Conservation (phyloP, 2,329 filamentous ascomycete species). For the Clarireedia homoeocarpa region DNA sequence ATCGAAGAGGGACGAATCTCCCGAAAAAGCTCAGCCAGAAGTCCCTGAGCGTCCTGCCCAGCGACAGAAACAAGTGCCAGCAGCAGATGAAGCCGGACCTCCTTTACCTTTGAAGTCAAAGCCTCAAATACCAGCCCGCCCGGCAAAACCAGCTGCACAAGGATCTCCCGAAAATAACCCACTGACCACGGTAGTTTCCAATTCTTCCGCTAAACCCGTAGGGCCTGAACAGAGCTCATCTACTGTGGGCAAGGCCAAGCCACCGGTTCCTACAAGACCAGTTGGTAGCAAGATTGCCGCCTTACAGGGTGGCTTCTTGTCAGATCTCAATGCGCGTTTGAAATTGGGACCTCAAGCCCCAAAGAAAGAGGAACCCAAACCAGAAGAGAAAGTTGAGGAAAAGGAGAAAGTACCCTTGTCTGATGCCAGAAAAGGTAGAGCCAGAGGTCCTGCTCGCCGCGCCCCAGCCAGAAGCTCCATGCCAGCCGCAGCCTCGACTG, state of each 20-base stretch:
- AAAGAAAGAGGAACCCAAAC: constrained; percentile 62
- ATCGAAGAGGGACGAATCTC: constrained; percentile 23
- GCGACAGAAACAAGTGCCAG: constrained; percentile 6
- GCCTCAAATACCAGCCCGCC: constrained; percentile 53
- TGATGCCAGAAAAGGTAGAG: constrained; percentile 85
- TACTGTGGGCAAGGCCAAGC: constrained; percentile 62
- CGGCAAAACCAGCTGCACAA: constrained; percentile 47
- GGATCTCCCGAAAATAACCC: constrained; percentile 28
- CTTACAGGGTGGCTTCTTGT: constrained; percentile 86
- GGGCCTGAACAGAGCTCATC: constrained; percentile 35
- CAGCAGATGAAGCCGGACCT: constrained; percentile 14
- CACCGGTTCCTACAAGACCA: constrained; percentile 71
- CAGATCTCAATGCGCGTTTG: constrained; percentile 82
- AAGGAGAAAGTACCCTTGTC: constrained; percentile 70
- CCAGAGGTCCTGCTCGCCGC: constrained; percentile 76
- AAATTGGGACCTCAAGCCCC: constrained; percentile 75
- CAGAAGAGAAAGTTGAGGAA: constrained; percentile 48
- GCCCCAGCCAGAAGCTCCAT: constrained; percentile 44
- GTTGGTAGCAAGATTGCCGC: constrained; percentile 82
- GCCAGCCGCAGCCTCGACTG: constrained; percentile 13
- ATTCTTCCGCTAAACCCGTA: constrained; percentile 28
- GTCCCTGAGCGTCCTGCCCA: constrained; percentile 24
- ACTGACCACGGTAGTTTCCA: constrained; percentile 19
- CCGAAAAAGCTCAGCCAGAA: constrained; percentile 25
- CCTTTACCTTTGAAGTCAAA: constrained; percentile 47